Evolutionary conservation across 2,329 filamentous ascomycete genomes (phyloP).

Genomic region (Fusarium nematophilum): DNA sequence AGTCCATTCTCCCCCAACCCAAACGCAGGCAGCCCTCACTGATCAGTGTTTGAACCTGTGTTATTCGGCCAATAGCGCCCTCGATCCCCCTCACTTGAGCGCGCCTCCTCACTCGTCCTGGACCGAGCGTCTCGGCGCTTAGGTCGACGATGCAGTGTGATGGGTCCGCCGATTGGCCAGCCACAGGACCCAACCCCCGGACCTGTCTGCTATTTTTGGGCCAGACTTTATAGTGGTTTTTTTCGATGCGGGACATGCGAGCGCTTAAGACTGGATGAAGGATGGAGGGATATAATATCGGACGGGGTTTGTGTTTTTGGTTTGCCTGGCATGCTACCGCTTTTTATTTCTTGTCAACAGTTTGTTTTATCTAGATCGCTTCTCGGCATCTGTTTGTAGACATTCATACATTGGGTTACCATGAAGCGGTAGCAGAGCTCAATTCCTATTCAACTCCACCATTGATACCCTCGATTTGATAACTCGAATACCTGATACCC

Average conservation of each 20-base stretch:
- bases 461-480: constrained; percentile 29
- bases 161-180: constrained; percentile 44
- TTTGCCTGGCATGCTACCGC: constrained; percentile 7
- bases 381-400: neutral
- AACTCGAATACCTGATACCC: constrained; percentile 23
- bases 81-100: constrained; percentile 28
- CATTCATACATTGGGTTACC: too few species aligned
- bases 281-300: constrained; percentile 26
- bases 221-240: neutral
- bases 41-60: neutral
- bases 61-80: constrained; percentile 10
- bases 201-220: constrained; percentile 38
- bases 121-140: constrained; percentile 31
- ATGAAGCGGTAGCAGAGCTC: constrained; percentile 44
- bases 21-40: constrained; percentile 23
- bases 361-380: neutral
- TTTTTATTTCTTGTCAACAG: neutral
- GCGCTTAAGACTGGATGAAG: constrained; percentile 27
- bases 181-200: neutral
- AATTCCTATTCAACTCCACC: neutral
- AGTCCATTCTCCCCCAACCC: neutral
- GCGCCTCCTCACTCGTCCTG: too few species aligned
- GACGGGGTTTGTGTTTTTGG: constrained; percentile 5
- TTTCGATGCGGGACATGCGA: constrained; percentile 9
- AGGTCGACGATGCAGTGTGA: constrained; percentile 47